Percentiles rank a stretch among this genome's conserved stretches.
Conservation (phyloP, 345 rosid species). For the Alliaria petiolata region DNA sequence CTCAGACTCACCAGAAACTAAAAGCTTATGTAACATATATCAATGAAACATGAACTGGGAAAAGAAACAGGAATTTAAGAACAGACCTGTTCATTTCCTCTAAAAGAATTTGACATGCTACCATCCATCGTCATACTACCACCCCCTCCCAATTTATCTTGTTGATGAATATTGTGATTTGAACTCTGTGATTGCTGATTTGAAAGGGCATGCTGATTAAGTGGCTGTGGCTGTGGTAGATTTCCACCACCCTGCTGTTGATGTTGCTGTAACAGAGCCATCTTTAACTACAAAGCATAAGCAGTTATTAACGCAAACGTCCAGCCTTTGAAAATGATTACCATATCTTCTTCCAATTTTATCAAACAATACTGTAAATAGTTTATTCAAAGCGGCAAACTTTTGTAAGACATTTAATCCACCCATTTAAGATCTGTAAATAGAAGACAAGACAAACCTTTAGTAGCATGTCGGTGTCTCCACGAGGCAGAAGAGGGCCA, state of each 20-base stretch:
- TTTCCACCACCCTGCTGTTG: slow-evolving; percentile 54
- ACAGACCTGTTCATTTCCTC: slow-evolving; percentile 97
- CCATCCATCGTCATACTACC: slow-evolving; percentile 75
- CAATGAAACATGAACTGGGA: neutral
- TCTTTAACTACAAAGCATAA: slow-evolving; percentile 48
- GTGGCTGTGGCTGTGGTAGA: slow-evolving; percentile 46
- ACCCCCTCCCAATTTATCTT: slow-evolving; percentile 78
- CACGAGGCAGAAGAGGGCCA: slow-evolving; percentile 48
- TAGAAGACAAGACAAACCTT: slow-evolving; percentile 43
- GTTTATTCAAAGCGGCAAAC: neutral
- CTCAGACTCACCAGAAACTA: neutral
- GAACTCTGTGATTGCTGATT: slow-evolving; percentile 78
- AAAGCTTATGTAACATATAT: neutral
- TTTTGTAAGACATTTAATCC: neutral
- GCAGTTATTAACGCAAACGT: neutral
- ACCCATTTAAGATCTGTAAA: neutral
- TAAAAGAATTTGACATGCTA: slow-evolving; percentile 82
- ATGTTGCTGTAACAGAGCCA: slow-evolving; percentile 66
- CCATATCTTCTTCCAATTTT: neutral
- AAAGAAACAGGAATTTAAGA: slow-evolving; percentile 14
- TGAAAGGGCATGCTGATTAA: slow-evolving; percentile 58
- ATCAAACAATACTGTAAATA: neutral
- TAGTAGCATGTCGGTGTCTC: slow-evolving; percentile 60
- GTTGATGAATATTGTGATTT: slow-evolving; percentile 68
- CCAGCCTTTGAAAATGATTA: neutral